Evolutionary conservation across 371 early-diverging fungal species (phyloP), one percentile per base, ranked within the genome.

Genomic region (Syncephalis plumigaleata): DNA sequence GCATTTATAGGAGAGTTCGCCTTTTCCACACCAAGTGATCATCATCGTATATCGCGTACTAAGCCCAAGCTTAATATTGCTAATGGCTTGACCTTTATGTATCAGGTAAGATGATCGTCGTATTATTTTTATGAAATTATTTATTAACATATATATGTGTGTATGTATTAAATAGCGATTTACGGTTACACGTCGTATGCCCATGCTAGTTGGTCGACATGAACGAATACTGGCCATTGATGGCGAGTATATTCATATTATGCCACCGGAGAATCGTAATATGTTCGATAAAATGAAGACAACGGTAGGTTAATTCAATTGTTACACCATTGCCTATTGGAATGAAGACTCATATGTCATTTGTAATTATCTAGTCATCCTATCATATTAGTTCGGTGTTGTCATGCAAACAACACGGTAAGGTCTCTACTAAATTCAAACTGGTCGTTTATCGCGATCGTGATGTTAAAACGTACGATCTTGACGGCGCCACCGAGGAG

Each of bases 161-260:
- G n/a, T n/a, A n/a, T n/a, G n/a, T n/a, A 31, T 31, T 31, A 11
- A 31, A 31, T 31, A 31, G 31, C 31, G 31, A 31, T 31, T 31
- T 31, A 31, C 31, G 31, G 31, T 31, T 7, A 31, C 31, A 31
- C 31, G 31, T 48, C 73, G 68, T 45, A 78, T 71, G 64, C 83
- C 69, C 27, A 81, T 82, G 76, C 81, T 84, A 60, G 75, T 90
- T 24, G 85, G 88, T 16, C 71, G 73, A 27, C 76, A 81, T 38
- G 85, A 91, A 44, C 77, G 89, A 42, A 64, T 80, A n/a, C 63
- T 96, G 23, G 87, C 89, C 0, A 84, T 96, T 42, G 92, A 93
- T 59, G 94, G 92, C 2, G 91, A 90, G 42, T 87, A 89, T 51
- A 73, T 96, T 31, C 83, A 90, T 49, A 63, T 96, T 27, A 80